Conservation (phyloP, 78 protist species). For the Parvularia atlantis region DNA sequence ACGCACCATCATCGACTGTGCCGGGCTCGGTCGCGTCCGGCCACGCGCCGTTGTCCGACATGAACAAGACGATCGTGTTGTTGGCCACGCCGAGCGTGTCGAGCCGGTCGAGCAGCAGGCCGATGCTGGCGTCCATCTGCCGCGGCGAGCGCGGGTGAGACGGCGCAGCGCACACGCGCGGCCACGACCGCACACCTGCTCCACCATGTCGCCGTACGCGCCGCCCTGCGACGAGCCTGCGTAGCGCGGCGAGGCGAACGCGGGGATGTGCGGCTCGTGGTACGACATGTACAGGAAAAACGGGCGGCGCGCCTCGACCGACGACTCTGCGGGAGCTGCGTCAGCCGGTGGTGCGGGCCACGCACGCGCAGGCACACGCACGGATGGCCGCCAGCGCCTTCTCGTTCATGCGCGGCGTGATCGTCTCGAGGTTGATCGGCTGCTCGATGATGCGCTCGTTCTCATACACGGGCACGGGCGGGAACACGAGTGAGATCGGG, state of each 20-base stretch:
- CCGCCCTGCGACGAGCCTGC: background rate
- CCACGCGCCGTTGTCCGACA: slow-evolving; percentile 26
- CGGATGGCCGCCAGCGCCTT: background rate
- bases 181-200: too few species aligned
- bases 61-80: slow-evolving; percentile 15
- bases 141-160: too few species aligned
- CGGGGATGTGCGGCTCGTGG: background rate
- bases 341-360: background rate
- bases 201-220: slow-evolving; percentile 3
- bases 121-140: slow-evolving; percentile 9
- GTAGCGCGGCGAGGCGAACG: background rate
- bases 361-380: background rate
- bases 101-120: background rate
- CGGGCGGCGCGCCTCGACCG: too few species aligned
- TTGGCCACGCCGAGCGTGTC: slow-evolving; percentile 1
- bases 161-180: too few species aligned
- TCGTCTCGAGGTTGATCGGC: slow-evolving; percentile 6
- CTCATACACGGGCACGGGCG: background rate
- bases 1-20: too few species aligned
- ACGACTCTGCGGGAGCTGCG: too few species aligned
- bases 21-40: background rate
- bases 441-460: slow-evolving; percentile 3
- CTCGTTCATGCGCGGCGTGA: too few species aligned
- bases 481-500: too few species aligned
- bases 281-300: slow-evolving; percentile 1